Evolutionary conservation across 1,284 basidiomycete species (phyloP), one percentile per base, ranked within the genome.

Genomic region (Schizophyllum commune): DNA sequence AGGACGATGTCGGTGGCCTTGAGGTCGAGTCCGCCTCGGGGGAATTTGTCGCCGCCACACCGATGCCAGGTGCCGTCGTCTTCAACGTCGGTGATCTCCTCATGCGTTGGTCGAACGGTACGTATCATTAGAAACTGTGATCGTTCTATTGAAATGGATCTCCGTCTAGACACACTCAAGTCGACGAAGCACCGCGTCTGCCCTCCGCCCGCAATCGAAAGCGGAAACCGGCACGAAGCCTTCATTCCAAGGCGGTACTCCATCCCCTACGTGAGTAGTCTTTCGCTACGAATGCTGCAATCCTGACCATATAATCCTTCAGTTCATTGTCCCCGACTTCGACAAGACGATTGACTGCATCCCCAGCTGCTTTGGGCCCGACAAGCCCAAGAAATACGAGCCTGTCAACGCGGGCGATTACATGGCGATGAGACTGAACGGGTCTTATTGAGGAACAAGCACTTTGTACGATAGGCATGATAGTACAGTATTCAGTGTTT

Each of bases 41-140:
- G 3, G 20, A 52, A 20, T 52, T 52, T 20, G 20, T 52, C 20
- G 73, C n/a, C 60, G 67, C 58, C 1, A 55, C 61, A 6, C 67
- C 67, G 17, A 61, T 68, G 39, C 56, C 52, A 4, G 67, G 65
- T 7, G 61, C 65, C 9, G 34, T 65, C 20, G 59, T 68, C 9
- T 64, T 68, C 47, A 68, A 68, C 55, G 60, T 68, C 47, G 67
- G 64, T 5, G 67, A 68, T 59, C 58, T 65, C 22, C 65, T 68
- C 39, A 65, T 64, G 65, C 64, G 67, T 39, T 68, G 67, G 67
- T 67, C 64, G 11, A 68, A 68, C 52, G 67, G 65, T 66, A 20
- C 17, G 65, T 52, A 20, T 5, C 27, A 5, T 27, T 7, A 4
- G 51, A 7, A 17, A 17, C 7, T 52, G 15, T 20, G 15, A 17